Percentiles rank a stretch among this genome's conserved stretches.
Conservation (phyloP, 371 early-diverging fungal genomes). For the Saksenaea vasiformis region DNA sequence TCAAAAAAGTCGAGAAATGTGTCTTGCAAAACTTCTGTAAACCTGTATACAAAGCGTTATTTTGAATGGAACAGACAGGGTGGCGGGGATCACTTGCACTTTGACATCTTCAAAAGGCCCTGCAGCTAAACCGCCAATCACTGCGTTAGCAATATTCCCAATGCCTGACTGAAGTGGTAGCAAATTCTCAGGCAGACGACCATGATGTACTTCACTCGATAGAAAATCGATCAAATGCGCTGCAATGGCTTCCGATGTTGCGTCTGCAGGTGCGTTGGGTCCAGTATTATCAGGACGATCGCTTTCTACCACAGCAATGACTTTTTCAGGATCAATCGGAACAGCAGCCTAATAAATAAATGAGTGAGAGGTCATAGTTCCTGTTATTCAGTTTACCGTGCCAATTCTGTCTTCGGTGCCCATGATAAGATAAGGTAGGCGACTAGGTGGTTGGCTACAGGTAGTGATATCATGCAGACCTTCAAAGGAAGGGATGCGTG, state of each 20-base stretch:
- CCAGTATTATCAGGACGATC: constrained; percentile 22
- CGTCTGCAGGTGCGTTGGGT: constrained; percentile 18
- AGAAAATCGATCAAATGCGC: constrained; percentile 28
- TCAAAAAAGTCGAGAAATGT: constrained; percentile 36
- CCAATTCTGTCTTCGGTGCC: constrained; percentile 30
- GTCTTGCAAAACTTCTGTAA: constrained; percentile 24
- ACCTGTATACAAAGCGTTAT: constrained; percentile 1
- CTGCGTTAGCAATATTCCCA: constrained; percentile 33
- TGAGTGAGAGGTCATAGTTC: neutral
- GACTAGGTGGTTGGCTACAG: constrained; percentile 20
- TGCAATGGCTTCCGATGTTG: constrained; percentile 19
- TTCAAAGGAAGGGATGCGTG: constrained; percentile 29
- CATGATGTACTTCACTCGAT: constrained; percentile 23
- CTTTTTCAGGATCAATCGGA: constrained; percentile 27
- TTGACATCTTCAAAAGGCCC: constrained; percentile 29
- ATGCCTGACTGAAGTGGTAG: constrained; percentile 30
- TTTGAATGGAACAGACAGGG: neutral
- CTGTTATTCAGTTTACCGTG: constrained; percentile 6
- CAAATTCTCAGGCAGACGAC: constrained; percentile 23
- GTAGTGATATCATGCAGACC: constrained; percentile 30
- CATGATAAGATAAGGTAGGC: constrained; percentile 27
- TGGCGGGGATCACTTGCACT: constrained; percentile 17
- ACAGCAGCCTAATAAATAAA: constrained; percentile 15
- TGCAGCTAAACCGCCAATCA: constrained; percentile 31
- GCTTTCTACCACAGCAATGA: constrained; percentile 27